Conservation (phyloP, 2,329 filamentous ascomycete genomes). For the Cladosporium sphaerospermum region DNA sequence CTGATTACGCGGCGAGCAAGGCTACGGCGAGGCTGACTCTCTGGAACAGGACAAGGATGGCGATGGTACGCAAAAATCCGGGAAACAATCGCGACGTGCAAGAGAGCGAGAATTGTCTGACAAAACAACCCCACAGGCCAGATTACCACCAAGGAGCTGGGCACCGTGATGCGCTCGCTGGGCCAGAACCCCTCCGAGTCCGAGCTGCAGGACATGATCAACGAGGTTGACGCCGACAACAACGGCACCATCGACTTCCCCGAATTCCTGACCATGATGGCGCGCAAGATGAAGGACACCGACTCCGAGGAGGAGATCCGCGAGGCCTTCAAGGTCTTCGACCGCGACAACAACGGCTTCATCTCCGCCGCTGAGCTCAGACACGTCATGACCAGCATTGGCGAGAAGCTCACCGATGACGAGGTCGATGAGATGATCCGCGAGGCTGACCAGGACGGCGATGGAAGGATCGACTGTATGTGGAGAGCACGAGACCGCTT, state of each 20-base stretch:
- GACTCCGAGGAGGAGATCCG: conserved; percentile 60
- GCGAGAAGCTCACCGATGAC: conserved; percentile 58
- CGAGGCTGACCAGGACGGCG: conserved; percentile 59
- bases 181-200: conserved; percentile 57
- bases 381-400: conserved; percentile 58
- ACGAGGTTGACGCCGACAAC: conserved; percentile 60
- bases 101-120: conserved; percentile 1
- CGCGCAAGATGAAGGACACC: conserved; percentile 55
- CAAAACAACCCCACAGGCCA: conserved; percentile 42
- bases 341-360: conserved; percentile 60
- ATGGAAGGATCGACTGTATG: conserved; percentile 60
- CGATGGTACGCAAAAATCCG: conserved; percentile 42
- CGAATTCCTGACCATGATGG: conserved; percentile 63
- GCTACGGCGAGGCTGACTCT: conserved; percentile 18
- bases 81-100: neutral
- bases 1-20: conserved; percentile 1
- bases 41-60: conserved; percentile 50
- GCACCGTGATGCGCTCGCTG: conserved; percentile 58
- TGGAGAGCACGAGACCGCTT: conserved; percentile 7
- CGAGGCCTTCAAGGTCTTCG: conserved; percentile 61
- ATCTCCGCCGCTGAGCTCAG: conserved; percentile 58
- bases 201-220: conserved; percentile 61
- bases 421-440: conserved; percentile 62
- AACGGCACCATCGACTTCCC: conserved; percentile 61
- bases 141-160: conserved; percentile 59